Percentiles rank a stretch among this genome's conserved stretches.
Conservation (phyloP, 805 yeast species). For the Candida dendrica region DNA sequence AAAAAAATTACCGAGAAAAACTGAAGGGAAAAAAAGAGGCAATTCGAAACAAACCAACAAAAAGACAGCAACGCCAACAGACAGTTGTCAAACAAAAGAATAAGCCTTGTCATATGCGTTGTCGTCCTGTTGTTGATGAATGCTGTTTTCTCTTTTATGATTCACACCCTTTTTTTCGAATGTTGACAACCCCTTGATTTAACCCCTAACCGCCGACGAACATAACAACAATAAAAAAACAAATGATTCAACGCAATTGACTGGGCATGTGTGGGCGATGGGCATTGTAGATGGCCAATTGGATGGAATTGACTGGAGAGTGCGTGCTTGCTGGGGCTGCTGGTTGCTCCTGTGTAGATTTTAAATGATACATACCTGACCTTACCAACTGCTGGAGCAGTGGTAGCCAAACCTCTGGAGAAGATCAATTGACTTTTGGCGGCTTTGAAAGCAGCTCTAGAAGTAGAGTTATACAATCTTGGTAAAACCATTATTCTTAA, state of each 20-base stretch:
- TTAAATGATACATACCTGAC: constrained; percentile 79
- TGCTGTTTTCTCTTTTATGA: no score
- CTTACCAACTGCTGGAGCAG: constrained; percentile 73
- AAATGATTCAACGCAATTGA: neutral
- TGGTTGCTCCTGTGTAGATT: no score
- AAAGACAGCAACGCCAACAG: no score
- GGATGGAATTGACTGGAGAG: neutral
- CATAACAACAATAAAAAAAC: neutral
- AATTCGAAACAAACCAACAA: no score
- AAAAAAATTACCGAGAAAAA: no score
- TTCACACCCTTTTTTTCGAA: no score
- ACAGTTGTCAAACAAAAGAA: no score
- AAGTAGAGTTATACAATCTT: constrained; percentile 54
- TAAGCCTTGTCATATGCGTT: no score
- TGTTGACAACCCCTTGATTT: no score
- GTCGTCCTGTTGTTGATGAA: no score
- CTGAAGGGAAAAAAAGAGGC: neutral
- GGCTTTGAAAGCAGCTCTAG: constrained; percentile 84
- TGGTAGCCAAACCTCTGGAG: constrained; percentile 72
- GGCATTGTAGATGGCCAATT: neutral
- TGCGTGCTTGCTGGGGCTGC: no score
- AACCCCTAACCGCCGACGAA: no score
- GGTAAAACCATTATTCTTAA: constrained; percentile 37
- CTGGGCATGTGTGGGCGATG: neutral
- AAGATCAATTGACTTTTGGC: constrained; percentile 76